phyloP scores from a whole-genome alignment of 1,284 basidiomycete species.

The Testicularia cyperi region DNA sequence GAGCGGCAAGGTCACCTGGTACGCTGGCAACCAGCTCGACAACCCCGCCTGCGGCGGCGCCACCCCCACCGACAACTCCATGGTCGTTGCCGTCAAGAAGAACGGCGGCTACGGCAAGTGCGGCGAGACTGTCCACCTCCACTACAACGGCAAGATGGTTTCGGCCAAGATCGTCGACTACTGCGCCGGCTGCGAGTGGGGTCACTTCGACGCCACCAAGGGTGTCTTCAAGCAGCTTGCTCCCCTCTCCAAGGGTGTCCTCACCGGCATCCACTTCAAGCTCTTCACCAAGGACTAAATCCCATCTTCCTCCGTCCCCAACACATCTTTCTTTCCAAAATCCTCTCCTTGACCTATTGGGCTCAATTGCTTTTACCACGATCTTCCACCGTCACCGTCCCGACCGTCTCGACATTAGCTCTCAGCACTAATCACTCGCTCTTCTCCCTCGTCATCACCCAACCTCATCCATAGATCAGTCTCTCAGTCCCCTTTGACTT shows the following conservation, averaged over 20 bases:
- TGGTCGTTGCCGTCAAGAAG: constrained; percentile 47
- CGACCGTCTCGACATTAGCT: too few species aligned
- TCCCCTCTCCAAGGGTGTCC: constrained; percentile 40
- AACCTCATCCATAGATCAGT: too few species aligned
- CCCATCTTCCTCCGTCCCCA: not conserved
- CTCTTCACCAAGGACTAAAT: constrained; percentile 32
- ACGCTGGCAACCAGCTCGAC: constrained; percentile 46
- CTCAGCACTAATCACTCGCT: too few species aligned
- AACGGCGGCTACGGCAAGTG: constrained; percentile 47
- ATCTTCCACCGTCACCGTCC: too few species aligned
- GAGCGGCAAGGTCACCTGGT: constrained; percentile 48
- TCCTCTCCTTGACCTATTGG: too few species aligned
- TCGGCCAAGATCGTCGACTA: constrained; percentile 46
- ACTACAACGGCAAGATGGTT: constrained; percentile 51
- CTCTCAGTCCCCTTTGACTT: too few species aligned
- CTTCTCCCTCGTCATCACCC: too few species aligned
- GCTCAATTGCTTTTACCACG: too few species aligned
- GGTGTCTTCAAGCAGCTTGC: constrained; percentile 51
- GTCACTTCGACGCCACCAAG: constrained; percentile 46
- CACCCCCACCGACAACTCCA: constrained; percentile 39
- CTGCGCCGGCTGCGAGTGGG: constrained; percentile 43
- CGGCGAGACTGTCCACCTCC: constrained; percentile 48
- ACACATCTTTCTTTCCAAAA: not conserved
- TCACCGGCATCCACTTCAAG: constrained; percentile 41
- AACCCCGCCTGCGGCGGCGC: constrained; percentile 55